Evolutionary conservation across 1,284 basidiomycete species (phyloP).

Genomic region (Coniferiporia sulphurascens): DNA sequence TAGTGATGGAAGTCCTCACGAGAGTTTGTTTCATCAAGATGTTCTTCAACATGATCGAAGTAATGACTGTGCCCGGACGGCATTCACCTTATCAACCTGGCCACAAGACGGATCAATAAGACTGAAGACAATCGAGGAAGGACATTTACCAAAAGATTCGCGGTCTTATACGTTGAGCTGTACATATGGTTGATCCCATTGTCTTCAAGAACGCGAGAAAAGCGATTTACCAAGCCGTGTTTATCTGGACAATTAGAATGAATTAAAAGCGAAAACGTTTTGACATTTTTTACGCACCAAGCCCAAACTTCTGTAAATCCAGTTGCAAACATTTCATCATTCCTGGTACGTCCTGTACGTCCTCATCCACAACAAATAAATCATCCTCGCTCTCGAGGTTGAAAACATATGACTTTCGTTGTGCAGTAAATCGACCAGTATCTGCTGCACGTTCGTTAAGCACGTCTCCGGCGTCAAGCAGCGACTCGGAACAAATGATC

Average conservation of each 20-base stretch:
- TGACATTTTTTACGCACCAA: slow-evolving; percentile 41
- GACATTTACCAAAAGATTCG: slow-evolving; percentile 63
- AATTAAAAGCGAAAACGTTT: not conserved
- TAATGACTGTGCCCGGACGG: slow-evolving; percentile 38
- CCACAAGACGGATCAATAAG: not conserved
- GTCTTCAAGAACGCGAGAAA: slow-evolving; percentile 65
- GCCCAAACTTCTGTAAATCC: slow-evolving; percentile 61
- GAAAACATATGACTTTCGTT: not conserved
- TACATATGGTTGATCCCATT: slow-evolving; percentile 80
- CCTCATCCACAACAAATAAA: slow-evolving; percentile 1
- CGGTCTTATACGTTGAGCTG: slow-evolving; percentile 79
- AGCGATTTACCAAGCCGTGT: slow-evolving; percentile 71
- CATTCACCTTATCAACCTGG: slow-evolving; percentile 43
- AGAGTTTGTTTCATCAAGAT: not conserved
- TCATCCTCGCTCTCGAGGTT: slow-evolving; percentile 10
- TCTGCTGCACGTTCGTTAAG: slow-evolving; percentile 26
- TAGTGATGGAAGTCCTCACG: too few species aligned
- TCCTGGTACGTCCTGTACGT: slow-evolving; percentile 26
- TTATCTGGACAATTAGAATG: slow-evolving; percentile 44
- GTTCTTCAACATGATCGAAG: slow-evolving; percentile 35
- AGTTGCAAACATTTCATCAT: slow-evolving; percentile 63
- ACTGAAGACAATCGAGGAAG: slow-evolving; percentile 7
- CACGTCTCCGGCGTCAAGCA: slow-evolving; percentile 50
- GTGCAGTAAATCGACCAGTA: slow-evolving; percentile 15
- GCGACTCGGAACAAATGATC: slow-evolving; percentile 65